Evolutionary conservation across 352 stramenopile species (phyloP).

Genomic region (Globisporangium parvum): DNA sequence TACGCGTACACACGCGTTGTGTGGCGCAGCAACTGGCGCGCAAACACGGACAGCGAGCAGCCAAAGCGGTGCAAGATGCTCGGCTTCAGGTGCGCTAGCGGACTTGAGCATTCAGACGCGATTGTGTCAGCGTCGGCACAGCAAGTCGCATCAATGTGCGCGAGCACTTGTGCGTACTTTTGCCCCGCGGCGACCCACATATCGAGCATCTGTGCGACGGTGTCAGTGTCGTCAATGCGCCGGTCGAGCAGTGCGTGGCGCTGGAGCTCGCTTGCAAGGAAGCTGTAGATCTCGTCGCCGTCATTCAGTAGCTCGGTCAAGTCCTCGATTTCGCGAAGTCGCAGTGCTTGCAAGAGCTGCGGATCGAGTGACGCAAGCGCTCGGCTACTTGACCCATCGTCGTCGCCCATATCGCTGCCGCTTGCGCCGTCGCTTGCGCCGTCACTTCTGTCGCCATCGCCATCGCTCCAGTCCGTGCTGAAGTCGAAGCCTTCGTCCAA

Average conservation of each 20-base stretch:
- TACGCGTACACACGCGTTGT: slow-evolving; percentile 60
- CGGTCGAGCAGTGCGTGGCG: slow-evolving; percentile 22
- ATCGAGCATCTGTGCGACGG: slow-evolving; percentile 55
- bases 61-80: slow-evolving; percentile 46
- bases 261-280: slow-evolving; percentile 40
- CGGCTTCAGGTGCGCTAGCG: slow-evolving; percentile 11
- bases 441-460: background rate
- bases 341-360: slow-evolving; percentile 7
- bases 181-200: slow-evolving; percentile 59
- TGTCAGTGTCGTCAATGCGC: slow-evolving; percentile 23
- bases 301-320: slow-evolving; percentile 30
- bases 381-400: background rate
- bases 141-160: slow-evolving; percentile 19
- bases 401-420: background rate
- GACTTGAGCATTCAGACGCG: too few relatives aligned
- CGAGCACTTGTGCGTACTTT: slow-evolving; percentile 60
- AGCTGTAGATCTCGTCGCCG: slow-evolving; percentile 58
- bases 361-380: slow-evolving; percentile 9
- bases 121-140: background rate
- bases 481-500: slow-evolving; percentile 8
- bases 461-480: slow-evolving; percentile 17
- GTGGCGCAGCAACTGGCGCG: slow-evolving; percentile 47
- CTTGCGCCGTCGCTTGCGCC: background rate
- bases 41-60: slow-evolving; percentile 52
- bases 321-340: slow-evolving; percentile 15